Percentiles rank a stretch among this genome's conserved stretches.
Evolutionary conservation across 768 basidiomycete species (phyloP).

Genomic region (Boletus subcaerulescens): DNA sequence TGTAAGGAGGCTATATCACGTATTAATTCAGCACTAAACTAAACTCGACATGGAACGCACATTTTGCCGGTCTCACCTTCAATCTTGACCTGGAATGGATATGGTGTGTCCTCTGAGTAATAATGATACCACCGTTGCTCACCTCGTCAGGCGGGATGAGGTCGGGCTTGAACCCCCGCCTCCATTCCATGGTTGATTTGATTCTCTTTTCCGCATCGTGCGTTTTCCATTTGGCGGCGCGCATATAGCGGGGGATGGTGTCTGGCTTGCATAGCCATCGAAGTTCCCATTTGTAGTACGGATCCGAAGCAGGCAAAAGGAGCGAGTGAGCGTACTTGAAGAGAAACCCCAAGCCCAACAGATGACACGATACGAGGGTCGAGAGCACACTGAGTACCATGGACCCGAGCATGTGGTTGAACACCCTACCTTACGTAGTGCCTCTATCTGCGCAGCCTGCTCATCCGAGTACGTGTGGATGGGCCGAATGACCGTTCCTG

Average conservation of each 20-base stretch:
- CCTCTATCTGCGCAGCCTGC: constrained; percentile 57
- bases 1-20: constrained; percentile 59
- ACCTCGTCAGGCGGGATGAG: constrained; percentile 78
- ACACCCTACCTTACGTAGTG: constrained; percentile 55
- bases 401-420: neutral
- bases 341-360: neutral
- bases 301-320: constrained; percentile 60
- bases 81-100: constrained; percentile 49
- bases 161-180: constrained; percentile 81
- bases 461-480: constrained; percentile 59
- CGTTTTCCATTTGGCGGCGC: constrained; percentile 82
- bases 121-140: constrained; percentile 3
- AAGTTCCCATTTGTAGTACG: constrained; percentile 74
- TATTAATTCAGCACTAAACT: too few relatives aligned
- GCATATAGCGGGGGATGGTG: constrained; percentile 70
- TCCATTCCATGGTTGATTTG: constrained; percentile 78
- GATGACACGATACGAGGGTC: neutral
- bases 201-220: constrained; percentile 76
- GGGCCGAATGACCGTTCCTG: constrained; percentile 52
- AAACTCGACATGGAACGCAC: constrained; percentile 51
- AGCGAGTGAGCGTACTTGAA: constrained; percentile 65
- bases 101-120: neutral
- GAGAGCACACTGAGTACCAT: neutral
- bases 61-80: constrained; percentile 89
- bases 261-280: constrained; percentile 72